phyloP scores from a whole-genome alignment of 768 basidiomycete species.

The Amanita muscaria region DNA sequence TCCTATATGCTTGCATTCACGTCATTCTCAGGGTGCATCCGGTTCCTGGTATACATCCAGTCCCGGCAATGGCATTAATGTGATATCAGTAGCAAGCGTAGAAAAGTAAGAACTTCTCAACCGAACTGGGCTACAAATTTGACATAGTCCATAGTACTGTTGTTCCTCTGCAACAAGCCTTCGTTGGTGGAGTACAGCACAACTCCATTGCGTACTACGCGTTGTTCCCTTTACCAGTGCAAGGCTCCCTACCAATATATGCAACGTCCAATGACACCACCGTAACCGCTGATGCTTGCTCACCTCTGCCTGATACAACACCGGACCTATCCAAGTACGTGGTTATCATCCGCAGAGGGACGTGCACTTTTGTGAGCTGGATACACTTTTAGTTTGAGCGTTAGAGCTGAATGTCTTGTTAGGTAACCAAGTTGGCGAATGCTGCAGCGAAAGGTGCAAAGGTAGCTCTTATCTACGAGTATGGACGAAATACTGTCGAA shows the following conservation, averaged over 20 bases:
- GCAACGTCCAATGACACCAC: constrained; percentile 50
- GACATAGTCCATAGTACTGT: constrained; percentile 30
- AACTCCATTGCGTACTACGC: constrained; percentile 47
- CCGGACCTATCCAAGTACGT: constrained; percentile 47
- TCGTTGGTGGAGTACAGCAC: constrained; percentile 38
- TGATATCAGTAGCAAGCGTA: constrained; percentile 47
- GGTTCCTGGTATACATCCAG: constrained; percentile 56
- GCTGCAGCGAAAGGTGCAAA: constrained; percentile 44
- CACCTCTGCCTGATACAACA: constrained; percentile 40
- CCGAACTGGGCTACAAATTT: not conserved
- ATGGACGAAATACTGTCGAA: constrained; percentile 12
- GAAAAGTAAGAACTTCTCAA: constrained; percentile 32
- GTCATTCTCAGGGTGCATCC: constrained; percentile 30
- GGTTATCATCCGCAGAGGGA: constrained; percentile 50
- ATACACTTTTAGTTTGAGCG: not conserved
- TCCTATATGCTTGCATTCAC: not conserved
- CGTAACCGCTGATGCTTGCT: constrained; percentile 49
- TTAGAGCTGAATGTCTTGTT: not conserved
- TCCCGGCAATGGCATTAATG: constrained; percentile 45
- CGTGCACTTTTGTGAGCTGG: constrained; percentile 41
- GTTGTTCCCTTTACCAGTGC: constrained; percentile 37
- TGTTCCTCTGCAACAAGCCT: constrained; percentile 48
- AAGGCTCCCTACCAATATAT: constrained; percentile 42
- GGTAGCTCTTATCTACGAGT: constrained; percentile 47
- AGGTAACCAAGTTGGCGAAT: constrained; percentile 46